Evolutionary conservation across 2,329 filamentous ascomycete genomes (phyloP), one percentile per base, ranked within the genome.

Genomic region (Colletotrichum theobromicola): DNA sequence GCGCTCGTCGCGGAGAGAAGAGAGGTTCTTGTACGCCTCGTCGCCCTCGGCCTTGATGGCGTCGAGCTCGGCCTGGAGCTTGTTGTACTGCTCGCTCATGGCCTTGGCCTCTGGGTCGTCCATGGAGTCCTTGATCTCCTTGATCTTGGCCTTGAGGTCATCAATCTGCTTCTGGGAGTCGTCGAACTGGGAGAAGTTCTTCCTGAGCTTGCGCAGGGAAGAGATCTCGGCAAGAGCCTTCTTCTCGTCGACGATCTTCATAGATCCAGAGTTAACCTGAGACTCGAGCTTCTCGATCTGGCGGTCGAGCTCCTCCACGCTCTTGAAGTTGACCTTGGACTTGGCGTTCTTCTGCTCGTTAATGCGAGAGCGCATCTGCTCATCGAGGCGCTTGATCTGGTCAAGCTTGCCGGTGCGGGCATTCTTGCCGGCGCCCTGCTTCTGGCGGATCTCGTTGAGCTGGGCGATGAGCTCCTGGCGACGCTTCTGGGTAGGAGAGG

Each of bases 191-290:
- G 93, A 92, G 83, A 99, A 98, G 85, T 92, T 94, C 92, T 98
- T 98, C 87, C 94, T 94, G 81, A 94, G 91, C 89, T 97, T 98
- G 85, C 94, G 93, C 78, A 98, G 88, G 83, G 87, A 93, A 63
- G 94, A 94, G 79, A 98, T 93, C 80, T 98, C 95, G 65, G 90
- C 87, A 24, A 98, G 89, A 10, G 95, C 93, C 90, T 98, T 98
- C 90, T 95, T 97, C 91, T 98, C 97, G 80, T 99, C 97, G 13
- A 98, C 97, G 66, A 99, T 88, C 87, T 96, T 98, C 94, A 99
- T 96, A 83, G 91, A 94, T 77, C 96, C 96, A 42, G 92, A 91
- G 84, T 98, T 94, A 79, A 98, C 95, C 83, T 96, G 91, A 85
- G 93, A 93, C 78, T 98, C 94, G 68, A 98, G 92, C 67, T 89